Conservation (phyloP, 1,284 basidiomycete genomes). For the Grifola frondosa region DNA sequence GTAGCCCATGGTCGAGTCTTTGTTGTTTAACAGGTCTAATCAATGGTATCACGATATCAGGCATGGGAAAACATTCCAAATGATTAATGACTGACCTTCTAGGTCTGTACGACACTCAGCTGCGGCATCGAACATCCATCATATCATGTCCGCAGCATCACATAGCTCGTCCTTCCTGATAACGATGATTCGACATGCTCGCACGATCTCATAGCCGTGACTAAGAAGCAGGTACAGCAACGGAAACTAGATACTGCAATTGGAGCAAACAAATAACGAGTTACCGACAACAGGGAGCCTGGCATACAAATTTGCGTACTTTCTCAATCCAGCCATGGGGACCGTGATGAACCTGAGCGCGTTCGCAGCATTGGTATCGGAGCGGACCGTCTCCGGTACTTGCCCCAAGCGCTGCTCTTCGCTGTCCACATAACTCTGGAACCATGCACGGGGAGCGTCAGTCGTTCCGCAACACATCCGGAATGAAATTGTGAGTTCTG, state of each 20-base stretch:
- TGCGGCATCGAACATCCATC: conserved; percentile 1
- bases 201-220: conserved; percentile 19
- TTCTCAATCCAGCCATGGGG: neutral
- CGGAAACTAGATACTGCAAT: conserved; percentile 18
- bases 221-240: conserved; percentile 22
- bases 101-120: too few relatives aligned
- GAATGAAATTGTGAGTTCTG: conserved; percentile 5
- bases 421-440: conserved; percentile 17
- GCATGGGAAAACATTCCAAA: too few relatives aligned
- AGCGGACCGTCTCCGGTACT: conserved; percentile 18
- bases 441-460: conserved; percentile 5
- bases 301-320: neutral
- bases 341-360: neutral
- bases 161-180: conserved; percentile 10
- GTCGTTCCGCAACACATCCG: too few relatives aligned
- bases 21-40: too few relatives aligned
- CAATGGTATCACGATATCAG: too few relatives aligned
- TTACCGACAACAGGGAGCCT: neutral
- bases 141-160: conserved; percentile 3
- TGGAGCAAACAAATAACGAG: too few relatives aligned
- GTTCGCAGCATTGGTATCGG: conserved; percentile 18
- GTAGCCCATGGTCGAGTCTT: conserved; percentile 15
- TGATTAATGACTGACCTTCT: conserved; percentile 1
- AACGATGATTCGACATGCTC: conserved; percentile 11
- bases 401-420: conserved; percentile 23